These are phyloP conservation scores for Aspergillus alliaceus DNA, from an alignment of 2,329 filamentous ascomycete species.

Conservation along the genomic window DNA sequence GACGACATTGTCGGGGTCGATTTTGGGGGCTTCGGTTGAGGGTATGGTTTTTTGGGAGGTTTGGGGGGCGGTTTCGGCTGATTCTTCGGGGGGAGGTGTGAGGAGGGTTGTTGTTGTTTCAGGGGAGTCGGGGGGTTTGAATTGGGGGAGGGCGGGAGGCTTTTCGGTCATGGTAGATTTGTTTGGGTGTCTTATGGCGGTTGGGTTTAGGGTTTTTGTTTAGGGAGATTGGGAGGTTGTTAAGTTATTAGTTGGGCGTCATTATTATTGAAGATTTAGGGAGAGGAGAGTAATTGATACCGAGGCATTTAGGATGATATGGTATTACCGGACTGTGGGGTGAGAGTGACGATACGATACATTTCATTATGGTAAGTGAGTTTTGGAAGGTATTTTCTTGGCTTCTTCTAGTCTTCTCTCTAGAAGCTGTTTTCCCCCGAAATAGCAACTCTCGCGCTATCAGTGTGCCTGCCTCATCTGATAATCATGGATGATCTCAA, in stretches of 20 bases:
- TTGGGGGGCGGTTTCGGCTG: background rate
- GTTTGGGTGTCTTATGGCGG: background rate
- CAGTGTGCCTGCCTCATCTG: too few species aligned
- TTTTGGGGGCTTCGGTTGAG: background rate
- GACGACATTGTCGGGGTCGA: background rate
- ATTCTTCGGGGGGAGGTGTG: background rate
- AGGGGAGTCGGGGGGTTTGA: background rate
- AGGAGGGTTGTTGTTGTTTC: conserved; percentile 2
- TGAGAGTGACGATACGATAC: too few species aligned
- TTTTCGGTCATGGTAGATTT: background rate
- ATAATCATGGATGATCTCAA: too few species aligned
- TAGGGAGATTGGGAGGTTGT: background rate
- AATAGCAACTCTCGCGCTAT: too few species aligned
- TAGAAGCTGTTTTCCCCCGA: too few species aligned
- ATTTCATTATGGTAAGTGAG: too few species aligned
- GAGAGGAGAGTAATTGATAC: too few species aligned
- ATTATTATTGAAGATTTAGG: too few species aligned
- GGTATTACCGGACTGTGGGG: too few species aligned
- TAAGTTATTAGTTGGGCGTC: background rate
- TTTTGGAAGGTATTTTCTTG: too few species aligned
- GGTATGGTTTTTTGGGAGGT: background rate
- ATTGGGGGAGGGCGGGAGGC: background rate
- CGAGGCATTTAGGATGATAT: too few species aligned
- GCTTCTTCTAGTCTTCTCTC: too few species aligned
- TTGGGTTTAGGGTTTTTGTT: background rate